Base-by-base conservation (phyloP, 2,329 filamentous ascomycete genomes). In the Nothomitra cinnamomea region DNA sequence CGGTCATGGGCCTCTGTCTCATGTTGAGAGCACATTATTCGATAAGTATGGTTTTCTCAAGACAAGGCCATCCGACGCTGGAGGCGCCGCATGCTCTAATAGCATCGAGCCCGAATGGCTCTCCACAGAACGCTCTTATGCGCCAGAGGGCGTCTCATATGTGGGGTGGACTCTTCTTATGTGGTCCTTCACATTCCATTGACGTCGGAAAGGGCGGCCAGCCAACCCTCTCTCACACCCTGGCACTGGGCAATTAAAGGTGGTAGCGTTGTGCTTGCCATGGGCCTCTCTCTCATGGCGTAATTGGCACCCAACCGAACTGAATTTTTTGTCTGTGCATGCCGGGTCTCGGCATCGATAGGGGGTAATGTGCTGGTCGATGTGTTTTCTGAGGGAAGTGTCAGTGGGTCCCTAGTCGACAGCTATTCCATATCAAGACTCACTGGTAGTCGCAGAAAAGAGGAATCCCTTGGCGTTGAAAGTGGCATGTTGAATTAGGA, bases 371-470 rank as follows among this genome's bases (percentile, higher is more conserved):
- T 96, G 90, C 25, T 90, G 95, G 70, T 96, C 90, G 60, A 96
- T 82, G 62, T 92, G 95, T 77, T 96, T 96, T 77, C 89, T 95
- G 45, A 53, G 56, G 65, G 55, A 59, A 54, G 48, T 22, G 17
- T 51, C 42, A 54, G 51, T 19, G 36, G 19, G 25, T 25, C 24
- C 38, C 53, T n/a, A 43, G 19, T 40, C 35, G 17, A 56, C 49
- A 47, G 38, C 45, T 56, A 60, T n/a, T n/a, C n/a, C n/a, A n/a
- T 56, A 28, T 43, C 19, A 19, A 22, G 21, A 71, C 87, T 78
- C 83, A 94, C 89, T 95, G 89, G 66, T 95, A 96, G 71, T 95
- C 94, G 81, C 90, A 95, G 79, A 95, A 95, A 61, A 96, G 85
- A 73, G 94, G 92, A 32, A 32, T 5, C 10, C 28, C 28, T 64